Base-by-base conservation (phyloP, 345 rosid species). In the Salix suchowensis region DNA sequence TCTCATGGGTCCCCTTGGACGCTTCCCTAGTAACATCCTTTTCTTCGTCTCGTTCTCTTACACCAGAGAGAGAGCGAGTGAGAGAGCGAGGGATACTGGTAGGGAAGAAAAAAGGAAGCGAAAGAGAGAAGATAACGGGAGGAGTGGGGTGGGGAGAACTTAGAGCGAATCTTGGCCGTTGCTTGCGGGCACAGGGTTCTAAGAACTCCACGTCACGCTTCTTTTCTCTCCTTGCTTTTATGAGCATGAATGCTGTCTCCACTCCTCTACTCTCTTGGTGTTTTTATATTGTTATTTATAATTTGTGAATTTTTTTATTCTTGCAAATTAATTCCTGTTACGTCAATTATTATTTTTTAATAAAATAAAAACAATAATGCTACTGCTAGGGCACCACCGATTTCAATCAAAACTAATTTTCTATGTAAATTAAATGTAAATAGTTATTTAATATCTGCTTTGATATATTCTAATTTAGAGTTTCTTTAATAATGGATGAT, bases 21-120 rank as follows among this genome's bases (percentile, higher is more conserved):
- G 88, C 81, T 91, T 93, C 32, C 93, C 96, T 0, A 87, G 85
- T 39, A 87, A 83, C 97, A 93, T 90, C 55, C 3, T 84, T 60
- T 71, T 24, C 14, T 50, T 64, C 55, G 30, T 88, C 34, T 10
- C 44, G 44, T 1, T 81, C n/a, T 39, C 6, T 80, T 3, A 76
- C 34, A 46, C n/a, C 39, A 36, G 5, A 66, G 44, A 24, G 54
- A 61, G 80, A 37, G 76, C 40, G 77, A 77, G 78, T 68, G 75
- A 70, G 76, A 55, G 65, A 40, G 75, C 0, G 54, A 52, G 52
- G 78, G 73, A 7, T 68, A 46, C 16, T 71, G 78, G 66, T n/a
- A 4, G 61, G 61, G 69, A 36, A n/a, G 2, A 30, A 30, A 30
- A 30, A 26, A 8, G 78, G 73, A n/a, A 1, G 61, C 67, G 32